These are phyloP conservation scores for Sugiyamaella novakii DNA, from an alignment of 1,139 yeast species.

Conservation along the genomic window DNA sequence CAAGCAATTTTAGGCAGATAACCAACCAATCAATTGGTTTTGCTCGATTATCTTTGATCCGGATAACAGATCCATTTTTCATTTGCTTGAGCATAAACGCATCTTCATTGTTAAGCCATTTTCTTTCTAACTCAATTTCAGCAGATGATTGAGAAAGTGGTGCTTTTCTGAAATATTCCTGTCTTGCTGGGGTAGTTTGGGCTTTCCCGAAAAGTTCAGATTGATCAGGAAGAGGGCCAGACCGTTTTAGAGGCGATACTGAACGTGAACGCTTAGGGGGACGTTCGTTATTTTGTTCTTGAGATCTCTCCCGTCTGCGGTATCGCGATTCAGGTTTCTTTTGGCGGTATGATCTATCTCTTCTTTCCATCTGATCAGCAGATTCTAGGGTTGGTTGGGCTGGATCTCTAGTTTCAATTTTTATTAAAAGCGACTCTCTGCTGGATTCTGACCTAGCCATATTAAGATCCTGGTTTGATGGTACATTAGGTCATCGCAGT, in stretches of 20 bases:
- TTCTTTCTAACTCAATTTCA: slow-evolving; percentile 9
- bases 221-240: slow-evolving; percentile 12
- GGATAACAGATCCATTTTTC: slow-evolving; percentile 39
- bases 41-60: slow-evolving; percentile 38
- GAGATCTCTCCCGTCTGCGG: too few relatives aligned
- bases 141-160: neutral
- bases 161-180: neutral
- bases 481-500: too few relatives aligned
- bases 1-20: slow-evolving; percentile 33
- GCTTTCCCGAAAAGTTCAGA: neutral
- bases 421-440: neutral
- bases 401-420: too few relatives aligned
- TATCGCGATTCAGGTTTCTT: too few relatives aligned
- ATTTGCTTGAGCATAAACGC: slow-evolving; percentile 40
- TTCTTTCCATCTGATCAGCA: too few relatives aligned
- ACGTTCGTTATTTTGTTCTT: neutral
- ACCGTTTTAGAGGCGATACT: neutral
- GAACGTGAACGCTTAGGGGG: neutral
- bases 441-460: neutral
- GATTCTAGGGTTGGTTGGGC: too few relatives aligned
- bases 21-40: slow-evolving; percentile 37
- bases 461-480: neutral
- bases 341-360: too few relatives aligned
- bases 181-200: neutral
- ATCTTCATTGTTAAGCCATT: slow-evolving; percentile 38